Base-by-base conservation (phyloP, 768 basidiomycete species). In the Lentinula edodes region DNA sequence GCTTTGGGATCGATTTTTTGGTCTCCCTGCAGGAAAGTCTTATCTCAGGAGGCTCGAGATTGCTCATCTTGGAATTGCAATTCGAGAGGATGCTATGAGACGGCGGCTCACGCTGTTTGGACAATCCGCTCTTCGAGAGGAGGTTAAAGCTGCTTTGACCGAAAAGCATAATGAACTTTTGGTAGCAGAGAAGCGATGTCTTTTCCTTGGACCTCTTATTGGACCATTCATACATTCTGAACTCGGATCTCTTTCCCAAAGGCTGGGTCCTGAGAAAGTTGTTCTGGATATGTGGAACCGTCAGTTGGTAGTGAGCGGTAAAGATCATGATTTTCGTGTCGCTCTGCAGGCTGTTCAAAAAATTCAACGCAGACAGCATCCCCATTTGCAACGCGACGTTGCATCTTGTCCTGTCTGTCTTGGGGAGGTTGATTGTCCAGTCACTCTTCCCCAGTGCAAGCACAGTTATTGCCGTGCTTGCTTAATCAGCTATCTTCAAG, bases 401-500 rank as follows among this genome's bases (percentile, higher is more conserved):
- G 69, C 60, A 12, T 67, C 69, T 8, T 93, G 91, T 66, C 90
- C 91, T 0, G 85, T 91, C 3, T 93, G 91, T 69, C 82, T 91
- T 61, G 79, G 79, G 58, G 78, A 83, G 46, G 79, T 80, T 5
- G 0, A 72, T 80, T 0, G 70, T 77, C 86, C 87, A 0, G 69
- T 85, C 3, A 75, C 75, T 10, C 76, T 91, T 1, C 70, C 68
- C 7, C 36, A 38, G 9, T 93, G 91, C 64, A 83, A 87, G 1
- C 90, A 93, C 69, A 66, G 66, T 0, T 91, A 85, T 82, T 93
- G 91, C 68, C 80, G 80, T 41, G 62, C 75, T 3, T 93, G 91
- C 68, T 68, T 93, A 20, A 66, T 71, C 6, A 71, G 76, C 35
- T 92, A 90, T 68, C 75, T 93, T 18, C 69, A 71, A 2, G 80